These are phyloP conservation scores for Cercophora newfieldiana DNA, from an alignment of 495 filamentous ascomycete genomes.

Conservation along the genomic window DNA sequence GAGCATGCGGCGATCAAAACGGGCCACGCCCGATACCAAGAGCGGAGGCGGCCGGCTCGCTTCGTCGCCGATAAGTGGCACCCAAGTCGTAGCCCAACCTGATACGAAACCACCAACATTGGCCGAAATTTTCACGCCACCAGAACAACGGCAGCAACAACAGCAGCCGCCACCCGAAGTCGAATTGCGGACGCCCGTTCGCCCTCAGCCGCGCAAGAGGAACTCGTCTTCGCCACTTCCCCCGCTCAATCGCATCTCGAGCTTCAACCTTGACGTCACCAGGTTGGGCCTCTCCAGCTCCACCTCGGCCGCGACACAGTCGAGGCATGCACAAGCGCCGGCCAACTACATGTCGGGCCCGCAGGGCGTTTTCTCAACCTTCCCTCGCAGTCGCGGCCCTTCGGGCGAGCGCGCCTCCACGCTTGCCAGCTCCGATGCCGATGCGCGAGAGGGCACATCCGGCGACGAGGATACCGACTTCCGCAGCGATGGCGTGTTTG, in stretches of 20 bases:
- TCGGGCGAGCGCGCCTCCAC: constrained; percentile 72
- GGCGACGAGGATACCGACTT: constrained; percentile 88
- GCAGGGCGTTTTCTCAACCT: constrained; percentile 22
- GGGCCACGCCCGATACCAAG: constrained; percentile 38
- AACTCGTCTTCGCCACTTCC: constrained; percentile 58
- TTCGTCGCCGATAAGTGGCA: constrained; percentile 40
- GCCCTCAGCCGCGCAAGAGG: constrained; percentile 41
- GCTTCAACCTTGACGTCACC: constrained; percentile 56
- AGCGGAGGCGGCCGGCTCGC: constrained; percentile 45
- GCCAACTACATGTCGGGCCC: constrained; percentile 33
- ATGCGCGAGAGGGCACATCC: constrained; percentile 70
- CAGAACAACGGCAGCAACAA: constrained; percentile 22
- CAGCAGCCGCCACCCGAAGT: constrained; percentile 19
- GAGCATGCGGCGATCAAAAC: constrained; percentile 49
- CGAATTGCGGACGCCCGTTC: constrained; percentile 26
- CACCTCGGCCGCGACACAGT: constrained; percentile 31
- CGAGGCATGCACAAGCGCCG: constrained; percentile 26
- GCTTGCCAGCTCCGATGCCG: constrained; percentile 77
- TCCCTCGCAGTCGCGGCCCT: constrained; percentile 31
- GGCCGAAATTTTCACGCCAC: constrained; percentile 28
- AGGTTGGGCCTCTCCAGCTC: constrained; percentile 44
- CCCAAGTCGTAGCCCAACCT: constrained; percentile 23
- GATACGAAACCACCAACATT: constrained; percentile 24
- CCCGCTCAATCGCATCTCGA: constrained; percentile 56
- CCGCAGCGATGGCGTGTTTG: constrained; percentile 86